Percentiles rank a stretch among this genome's conserved stretches.
phyloP scores from a whole-genome alignment of 2,329 filamentous ascomycete species.

The Rachicladosporium sp. region DNA sequence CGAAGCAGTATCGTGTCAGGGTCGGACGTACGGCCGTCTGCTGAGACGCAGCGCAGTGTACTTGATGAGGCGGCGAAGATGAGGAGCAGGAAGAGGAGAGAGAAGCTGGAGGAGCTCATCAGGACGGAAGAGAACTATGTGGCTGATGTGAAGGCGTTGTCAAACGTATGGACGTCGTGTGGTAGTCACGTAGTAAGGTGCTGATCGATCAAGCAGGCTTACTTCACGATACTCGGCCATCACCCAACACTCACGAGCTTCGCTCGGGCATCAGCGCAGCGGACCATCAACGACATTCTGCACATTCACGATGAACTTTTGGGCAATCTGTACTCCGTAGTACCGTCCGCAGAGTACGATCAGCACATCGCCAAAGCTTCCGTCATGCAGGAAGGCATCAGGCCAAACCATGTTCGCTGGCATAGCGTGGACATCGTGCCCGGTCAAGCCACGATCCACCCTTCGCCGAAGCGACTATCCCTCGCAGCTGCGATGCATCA shows the following conservation, averaged over 20 bases:
- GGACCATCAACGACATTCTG: slow-evolving; percentile 52
- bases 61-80: slow-evolving; percentile 59
- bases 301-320: slow-evolving; percentile 75
- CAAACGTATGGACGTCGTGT: slow-evolving; percentile 49
- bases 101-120: slow-evolving; percentile 75
- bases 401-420: slow-evolving; percentile 34
- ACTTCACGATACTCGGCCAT: slow-evolving; percentile 28
- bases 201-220: slow-evolving; percentile 23
- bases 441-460: slow-evolving; percentile 8
- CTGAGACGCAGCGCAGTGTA: slow-evolving; percentile 41
- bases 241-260: slow-evolving; percentile 14
- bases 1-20: slow-evolving; percentile 46
- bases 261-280: slow-evolving; percentile 18
- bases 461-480: slow-evolving; percentile 1
- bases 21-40: slow-evolving; percentile 52
- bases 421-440: slow-evolving; percentile 36
- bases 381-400: slow-evolving; percentile 7
- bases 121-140: slow-evolving; percentile 81
- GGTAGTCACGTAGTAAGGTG: background rate
- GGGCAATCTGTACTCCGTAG: slow-evolving; percentile 54
- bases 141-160: slow-evolving; percentile 71
- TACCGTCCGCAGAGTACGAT: slow-evolving; percentile 51
- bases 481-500: slow-evolving; percentile 14
- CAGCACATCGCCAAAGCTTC: slow-evolving; percentile 15
- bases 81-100: slow-evolving; percentile 62